Percentiles rank a stretch among this genome's conserved stretches.
These are phyloP conservation scores for Daedaleopsis sinensis DNA, from an alignment of 768 basidiomycete genomes.

Conservation along the genomic window DNA sequence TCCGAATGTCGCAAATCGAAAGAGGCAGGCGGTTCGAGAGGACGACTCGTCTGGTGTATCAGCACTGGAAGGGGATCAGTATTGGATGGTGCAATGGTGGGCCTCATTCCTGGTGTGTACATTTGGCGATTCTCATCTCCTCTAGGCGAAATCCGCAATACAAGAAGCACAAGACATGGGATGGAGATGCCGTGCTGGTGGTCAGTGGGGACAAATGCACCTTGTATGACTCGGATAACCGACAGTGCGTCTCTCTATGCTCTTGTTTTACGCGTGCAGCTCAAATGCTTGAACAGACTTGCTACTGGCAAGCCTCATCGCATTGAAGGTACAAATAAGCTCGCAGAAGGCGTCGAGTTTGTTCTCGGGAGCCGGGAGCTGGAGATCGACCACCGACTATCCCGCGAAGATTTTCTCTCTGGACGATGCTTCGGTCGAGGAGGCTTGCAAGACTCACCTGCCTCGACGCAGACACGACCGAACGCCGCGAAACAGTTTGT, in stretches of 20 bases:
- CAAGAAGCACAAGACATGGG: conserved; percentile 92
- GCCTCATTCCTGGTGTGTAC: conserved; percentile 1
- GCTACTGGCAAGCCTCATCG: conserved; percentile 50
- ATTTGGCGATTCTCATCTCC: conserved; percentile 1
- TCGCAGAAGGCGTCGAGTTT: conserved; percentile 44
- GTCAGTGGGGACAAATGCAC: conserved; percentile 45
- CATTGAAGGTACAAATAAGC: conserved; percentile 34
- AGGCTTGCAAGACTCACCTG: conserved; percentile 13
- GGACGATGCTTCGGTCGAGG: conserved; percentile 63
- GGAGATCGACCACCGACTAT: conserved; percentile 62
- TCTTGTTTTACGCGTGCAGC: background rate
- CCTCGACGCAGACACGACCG: conserved; percentile 29
- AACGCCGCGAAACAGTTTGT: conserved; percentile 35
- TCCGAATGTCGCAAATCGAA: conserved; percentile 16
- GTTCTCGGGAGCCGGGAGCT: conserved; percentile 59
- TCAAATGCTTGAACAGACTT: conserved; percentile 41
- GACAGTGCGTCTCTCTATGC: conserved; percentile 43
- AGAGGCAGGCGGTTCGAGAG: conserved; percentile 26
- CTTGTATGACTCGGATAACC: conserved; percentile 66
- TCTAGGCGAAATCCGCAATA: conserved; percentile 67
- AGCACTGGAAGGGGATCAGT: conserved; percentile 34
- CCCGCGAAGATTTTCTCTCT: conserved; percentile 59
- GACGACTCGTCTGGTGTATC: conserved; percentile 7
- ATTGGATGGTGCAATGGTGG: conserved; percentile 85
- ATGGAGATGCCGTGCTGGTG: conserved; percentile 75